These are phyloP conservation scores for Yarrowia sp. DNA, from an alignment of 805 yeast genomes.

Conservation along the genomic window DNA sequence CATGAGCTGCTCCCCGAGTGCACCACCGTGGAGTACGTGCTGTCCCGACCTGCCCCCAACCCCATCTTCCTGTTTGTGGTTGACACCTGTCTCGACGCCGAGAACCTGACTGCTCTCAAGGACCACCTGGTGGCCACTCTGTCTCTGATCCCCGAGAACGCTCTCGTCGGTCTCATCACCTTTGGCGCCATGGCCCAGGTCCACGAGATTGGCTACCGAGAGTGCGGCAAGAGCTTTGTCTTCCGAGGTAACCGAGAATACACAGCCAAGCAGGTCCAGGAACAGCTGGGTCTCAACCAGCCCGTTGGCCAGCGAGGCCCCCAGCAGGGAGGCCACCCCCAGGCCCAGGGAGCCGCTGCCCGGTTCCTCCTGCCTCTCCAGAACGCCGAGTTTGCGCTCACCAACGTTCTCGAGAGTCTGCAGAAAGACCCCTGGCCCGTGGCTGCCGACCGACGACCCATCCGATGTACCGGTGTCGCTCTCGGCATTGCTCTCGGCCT, in stretches of 20 bases:
- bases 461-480: slow-evolving; percentile 93
- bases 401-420: slow-evolving; percentile 72
- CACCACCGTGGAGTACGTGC: slow-evolving; percentile 80
- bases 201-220: slow-evolving; percentile 70
- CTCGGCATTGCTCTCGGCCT: slow-evolving; percentile 76
- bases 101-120: slow-evolving; percentile 75
- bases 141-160: slow-evolving; percentile 80
- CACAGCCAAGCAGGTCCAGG: slow-evolving; percentile 49
- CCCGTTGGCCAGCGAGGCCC: slow-evolving; percentile 8
- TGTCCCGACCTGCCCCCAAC: slow-evolving; percentile 71
- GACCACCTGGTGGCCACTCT: slow-evolving; percentile 74
- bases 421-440: slow-evolving; percentile 86
- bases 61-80: slow-evolving; percentile 85
- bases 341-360: slow-evolving; percentile 42
- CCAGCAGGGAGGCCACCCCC: slow-evolving; percentile 29
- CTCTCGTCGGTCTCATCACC: slow-evolving; percentile 83
- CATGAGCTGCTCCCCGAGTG: slow-evolving; percentile 64
- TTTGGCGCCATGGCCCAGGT: slow-evolving; percentile 86
- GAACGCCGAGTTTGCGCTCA: slow-evolving; percentile 78
- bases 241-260: slow-evolving; percentile 89
- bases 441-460: slow-evolving; percentile 75
- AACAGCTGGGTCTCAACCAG: slow-evolving; percentile 53
- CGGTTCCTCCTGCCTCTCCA: slow-evolving; percentile 72
- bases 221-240: slow-evolving; percentile 66
- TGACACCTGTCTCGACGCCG: slow-evolving; percentile 84